A percentile compares a stretch with the other conserved stretches of the same genome.
Conservation (phyloP, 2,329 filamentous ascomycete genomes). For the Hypoxylon sp. region DNA sequence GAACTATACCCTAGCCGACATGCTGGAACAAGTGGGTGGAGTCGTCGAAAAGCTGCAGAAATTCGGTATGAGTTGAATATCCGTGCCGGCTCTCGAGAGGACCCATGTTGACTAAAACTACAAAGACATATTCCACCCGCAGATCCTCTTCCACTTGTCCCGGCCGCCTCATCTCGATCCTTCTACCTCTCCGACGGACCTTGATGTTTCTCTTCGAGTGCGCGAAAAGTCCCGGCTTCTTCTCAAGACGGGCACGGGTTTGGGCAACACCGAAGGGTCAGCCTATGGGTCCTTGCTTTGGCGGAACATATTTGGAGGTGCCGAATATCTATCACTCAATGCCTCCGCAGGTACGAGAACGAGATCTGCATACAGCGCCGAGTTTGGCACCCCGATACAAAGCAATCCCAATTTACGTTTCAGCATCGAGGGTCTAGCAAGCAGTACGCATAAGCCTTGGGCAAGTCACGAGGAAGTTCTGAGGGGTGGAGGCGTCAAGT, state of each 20-base stretch:
- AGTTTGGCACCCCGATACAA: constrained; percentile 83
- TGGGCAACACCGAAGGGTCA: constrained; percentile 93
- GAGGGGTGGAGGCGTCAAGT: constrained; percentile 80
- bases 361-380: constrained; percentile 88
- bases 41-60: constrained; percentile 71
- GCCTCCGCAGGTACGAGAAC: constrained; percentile 91
- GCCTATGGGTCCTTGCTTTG: constrained; percentile 89
- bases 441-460: constrained; percentile 89
- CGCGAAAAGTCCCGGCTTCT: constrained; percentile 85
- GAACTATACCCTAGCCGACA: constrained; percentile 83
- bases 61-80: constrained; percentile 73
- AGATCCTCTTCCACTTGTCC: constrained; percentile 85
- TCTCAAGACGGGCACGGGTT: constrained; percentile 93
- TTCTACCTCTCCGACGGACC: constrained; percentile 77
- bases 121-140: constrained; percentile 86
- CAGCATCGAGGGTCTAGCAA: constrained; percentile 83
- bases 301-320: constrained; percentile 94
- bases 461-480: constrained; percentile 93
- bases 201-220: constrained; percentile 83
- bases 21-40: constrained; percentile 61
- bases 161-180: constrained; percentile 77
- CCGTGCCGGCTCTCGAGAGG: constrained; percentile 26
- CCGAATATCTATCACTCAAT: constrained; percentile 88
- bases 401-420: constrained; percentile 86
- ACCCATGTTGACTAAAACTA: constrained; percentile 41